Base-by-base conservation (phyloP, 2,329 filamentous ascomycete genomes). In the Colletotrichum limetticola region DNA sequence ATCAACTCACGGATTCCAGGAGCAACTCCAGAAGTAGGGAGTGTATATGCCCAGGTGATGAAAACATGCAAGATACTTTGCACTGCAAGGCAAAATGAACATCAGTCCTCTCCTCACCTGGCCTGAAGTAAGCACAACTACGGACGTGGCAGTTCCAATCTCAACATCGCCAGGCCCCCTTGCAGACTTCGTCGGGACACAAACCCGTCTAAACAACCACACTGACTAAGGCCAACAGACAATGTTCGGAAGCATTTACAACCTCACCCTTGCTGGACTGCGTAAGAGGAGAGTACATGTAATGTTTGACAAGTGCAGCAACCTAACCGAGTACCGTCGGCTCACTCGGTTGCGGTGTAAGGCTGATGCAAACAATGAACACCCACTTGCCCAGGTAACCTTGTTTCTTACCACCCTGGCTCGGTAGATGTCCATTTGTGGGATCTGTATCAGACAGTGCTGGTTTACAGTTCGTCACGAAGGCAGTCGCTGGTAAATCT, bases 321-420 rank as follows among this genome's bases (percentile, higher is more conserved):
- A 24, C 60, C 26, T 37, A 22, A 22, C 14, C 26, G 52, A 55
- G 9, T 14, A 11, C 46, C 46, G 52, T 24, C 30, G 28, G 62
- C 30, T 57, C 30, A 19, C 28, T 52, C 59, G 59, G 52, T 37
- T 49, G 55, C 30, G 14, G 14, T 30, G 37, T 67, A 67, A 60
- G 65, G 65, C 65, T 67, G 65, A 67, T 58, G 37, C 28, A 67
- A 35, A 55, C 22, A 55, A 55, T 26, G 65, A 60, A 60, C 30
- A 42, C 28, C 30, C 46, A 49, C 35, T 49, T 49, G 7, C 14
- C 63, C 32, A 14, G 64, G 65, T 60, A 60, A 37, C 65, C 56
- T 60, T 53, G 35, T 53, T 42, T 24, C 42, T 6, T 14, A 37
- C 56, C 14, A 35, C 55, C 56, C 37, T 26, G 26, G 35, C 35